Evolutionary conservation across 371 early-diverging fungal species (phyloP).

Genomic region (Dichotomocladium elegans): DNA sequence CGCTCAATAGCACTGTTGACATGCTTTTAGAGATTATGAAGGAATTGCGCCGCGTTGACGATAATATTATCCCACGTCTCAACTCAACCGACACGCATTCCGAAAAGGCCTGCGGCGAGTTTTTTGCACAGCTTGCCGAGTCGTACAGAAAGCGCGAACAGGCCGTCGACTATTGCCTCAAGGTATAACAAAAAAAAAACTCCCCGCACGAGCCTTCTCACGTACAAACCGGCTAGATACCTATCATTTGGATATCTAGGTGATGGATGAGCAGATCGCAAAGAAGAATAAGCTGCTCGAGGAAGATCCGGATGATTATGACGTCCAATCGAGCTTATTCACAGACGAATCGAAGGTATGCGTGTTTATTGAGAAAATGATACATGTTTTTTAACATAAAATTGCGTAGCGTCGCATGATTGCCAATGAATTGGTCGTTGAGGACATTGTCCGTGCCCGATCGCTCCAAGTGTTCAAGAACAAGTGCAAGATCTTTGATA

Average conservation of each 20-base stretch:
- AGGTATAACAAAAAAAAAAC: slow-evolving; percentile 40
- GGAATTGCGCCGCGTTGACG: slow-evolving; percentile 74
- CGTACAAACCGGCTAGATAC: neutral
- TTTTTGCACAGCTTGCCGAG: slow-evolving; percentile 63
- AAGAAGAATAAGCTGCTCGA: slow-evolving; percentile 50
- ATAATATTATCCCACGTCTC: slow-evolving; percentile 75
- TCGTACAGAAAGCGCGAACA: slow-evolving; percentile 68
- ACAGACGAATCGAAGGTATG: slow-evolving; percentile 62
- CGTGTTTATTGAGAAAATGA: neutral
- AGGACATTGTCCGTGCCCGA: slow-evolving; percentile 70
- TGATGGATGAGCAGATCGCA: slow-evolving; percentile 59
- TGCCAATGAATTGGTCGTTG: slow-evolving; percentile 64
- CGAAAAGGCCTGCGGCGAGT: slow-evolving; percentile 58
- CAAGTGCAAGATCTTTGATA: slow-evolving; percentile 64
- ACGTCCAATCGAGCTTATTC: slow-evolving; percentile 52
- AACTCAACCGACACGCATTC: slow-evolving; percentile 71
- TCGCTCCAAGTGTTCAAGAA: slow-evolving; percentile 66
- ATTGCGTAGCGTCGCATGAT: slow-evolving; percentile 65
- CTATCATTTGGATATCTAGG: slow-evolving; percentile 17
- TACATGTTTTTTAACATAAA: neutral
- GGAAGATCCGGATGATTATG: slow-evolving; percentile 62
- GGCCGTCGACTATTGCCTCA: slow-evolving; percentile 66
- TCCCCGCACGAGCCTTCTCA: too few relatives aligned
- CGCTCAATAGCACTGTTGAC: neutral
- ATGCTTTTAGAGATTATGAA: slow-evolving; percentile 54